phyloP scores from a whole-genome alignment of 2,329 filamentous ascomycete species.

The Cercospora sp. region DNA sequence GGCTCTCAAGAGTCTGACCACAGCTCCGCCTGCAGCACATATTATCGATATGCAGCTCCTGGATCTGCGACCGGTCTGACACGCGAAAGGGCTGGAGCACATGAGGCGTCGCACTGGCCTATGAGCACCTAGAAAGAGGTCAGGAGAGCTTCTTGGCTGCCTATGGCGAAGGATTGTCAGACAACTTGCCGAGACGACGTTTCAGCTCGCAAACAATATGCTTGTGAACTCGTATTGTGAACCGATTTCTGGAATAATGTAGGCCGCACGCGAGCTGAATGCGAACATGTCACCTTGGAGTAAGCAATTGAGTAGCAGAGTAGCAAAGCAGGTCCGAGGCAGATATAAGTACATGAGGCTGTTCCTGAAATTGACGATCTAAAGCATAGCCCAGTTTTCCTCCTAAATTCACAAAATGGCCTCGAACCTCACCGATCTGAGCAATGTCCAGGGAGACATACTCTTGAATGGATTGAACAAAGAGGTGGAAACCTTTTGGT shows the following conservation, averaged over 20 bases:
- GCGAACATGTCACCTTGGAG: neutral
- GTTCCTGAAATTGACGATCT: neutral
- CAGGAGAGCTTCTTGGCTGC: neutral
- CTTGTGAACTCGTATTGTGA: neutral
- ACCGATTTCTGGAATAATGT: neutral
- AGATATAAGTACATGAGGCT: neutral
- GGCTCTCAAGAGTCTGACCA: neutral
- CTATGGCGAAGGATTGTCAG: neutral
- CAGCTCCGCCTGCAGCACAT: neutral
- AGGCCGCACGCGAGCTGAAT: neutral
- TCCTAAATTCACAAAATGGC: constrained; percentile 9
- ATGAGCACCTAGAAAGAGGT: neutral
- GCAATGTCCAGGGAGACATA: constrained; percentile 36
- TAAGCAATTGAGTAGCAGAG: neutral
- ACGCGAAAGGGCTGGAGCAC: neutral
- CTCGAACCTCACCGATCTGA: constrained; percentile 20
- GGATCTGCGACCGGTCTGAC: neutral
- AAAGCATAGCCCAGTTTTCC: neutral
- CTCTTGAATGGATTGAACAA: constrained; percentile 34
- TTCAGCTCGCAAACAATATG: neutral
- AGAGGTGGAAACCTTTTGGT: constrained; percentile 33
- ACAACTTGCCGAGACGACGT: neutral
- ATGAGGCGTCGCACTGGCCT: neutral
- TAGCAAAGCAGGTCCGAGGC: neutral
- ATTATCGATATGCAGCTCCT: neutral